Evolutionary conservation across 176 grass and related monocot genomes (phyloP), one percentile per base, ranked within the genome.

Genomic region (Bonia amplexicaulis): DNA sequence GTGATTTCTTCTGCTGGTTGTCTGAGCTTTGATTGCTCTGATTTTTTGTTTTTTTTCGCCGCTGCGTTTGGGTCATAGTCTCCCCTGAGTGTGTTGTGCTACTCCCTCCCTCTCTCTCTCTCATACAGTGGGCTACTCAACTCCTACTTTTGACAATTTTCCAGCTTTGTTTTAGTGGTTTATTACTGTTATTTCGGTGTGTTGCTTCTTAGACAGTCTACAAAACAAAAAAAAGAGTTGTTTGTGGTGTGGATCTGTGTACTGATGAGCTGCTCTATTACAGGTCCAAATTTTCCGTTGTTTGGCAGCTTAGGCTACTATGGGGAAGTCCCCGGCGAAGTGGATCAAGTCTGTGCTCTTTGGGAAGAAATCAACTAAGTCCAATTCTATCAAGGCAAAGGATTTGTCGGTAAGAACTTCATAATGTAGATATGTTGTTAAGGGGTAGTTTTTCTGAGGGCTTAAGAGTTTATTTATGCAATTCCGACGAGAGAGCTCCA

Each of bases 291-390:
- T 57, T 77, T 46, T 64, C 9, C 78, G 40, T 57, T 66, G 37
- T 19, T 60, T 39, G 37, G 12, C 16, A 51, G 47, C 41, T 76
- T 66, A 71, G 47, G 40, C 65, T 76, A 63, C 59, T 6, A 97
- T 97, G 95, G 90, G 95, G 17, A 97, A 91, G 80, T 97, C 95
- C 49, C 95, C 95, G 41, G 95, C 77, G 12, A 97, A 89, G 72
- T 97, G 95, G 95, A 93, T 97, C 57, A 97, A 95, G 72, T 89
- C 89, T 6, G 82, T 97, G 80, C 85, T 97, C 23, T 88, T 97
- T 57, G 95, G 95, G 16, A 97, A 97, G 90, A 95, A 94, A 80
- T 90, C 92, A 27, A 57, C 82, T 7, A 89, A 88, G 85, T 94
- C 95, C 41, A 82, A 51, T 69, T 83, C 95, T 57, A 44, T 59